These are phyloP conservation scores for Penicillium pancosmium DNA, from an alignment of 495 filamentous ascomycete genomes.

Conservation along the genomic window DNA sequence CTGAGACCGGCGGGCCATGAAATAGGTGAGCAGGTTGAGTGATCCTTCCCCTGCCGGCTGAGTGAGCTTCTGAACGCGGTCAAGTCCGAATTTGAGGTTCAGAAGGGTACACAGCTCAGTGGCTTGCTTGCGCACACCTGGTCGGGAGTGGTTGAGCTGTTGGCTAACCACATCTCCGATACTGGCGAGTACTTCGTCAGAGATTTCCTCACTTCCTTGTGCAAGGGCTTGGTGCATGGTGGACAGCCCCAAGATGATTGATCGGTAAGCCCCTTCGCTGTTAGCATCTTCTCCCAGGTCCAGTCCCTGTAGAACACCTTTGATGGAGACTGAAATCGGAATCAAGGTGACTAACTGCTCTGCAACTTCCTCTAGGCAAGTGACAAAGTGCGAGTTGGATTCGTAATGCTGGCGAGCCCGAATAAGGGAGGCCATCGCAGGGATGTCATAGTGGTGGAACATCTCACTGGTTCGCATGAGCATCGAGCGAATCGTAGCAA, in stretches of 20 bases:
- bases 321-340: conserved; percentile 49
- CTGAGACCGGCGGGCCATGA: conserved; percentile 62
- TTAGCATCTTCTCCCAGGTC: conserved; percentile 39
- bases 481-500: conserved; percentile 78
- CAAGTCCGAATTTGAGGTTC: conserved; percentile 62
- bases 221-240: conserved; percentile 25
- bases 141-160: conserved; percentile 70
- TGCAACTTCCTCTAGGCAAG: conserved; percentile 59
- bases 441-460: conserved; percentile 66
- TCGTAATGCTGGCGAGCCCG: conserved; percentile 61
- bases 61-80: conserved; percentile 65
- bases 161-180: conserved; percentile 58
- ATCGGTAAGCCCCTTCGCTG: conserved; percentile 32
- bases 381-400: conserved; percentile 56
- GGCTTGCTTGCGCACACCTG: conserved; percentile 77
- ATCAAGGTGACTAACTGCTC: conserved; percentile 55
- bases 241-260: conserved; percentile 55
- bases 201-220: conserved; percentile 26
- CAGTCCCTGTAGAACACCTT: conserved; percentile 33
- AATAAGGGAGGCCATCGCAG: conserved; percentile 68
- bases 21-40: conserved; percentile 80
- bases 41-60: conserved; percentile 65
- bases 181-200: conserved; percentile 31
- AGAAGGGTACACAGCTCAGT: conserved; percentile 76
- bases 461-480: conserved; percentile 65